Conservation (phyloP, 352 stramenopile species). For the Phytophthora vignae region DNA sequence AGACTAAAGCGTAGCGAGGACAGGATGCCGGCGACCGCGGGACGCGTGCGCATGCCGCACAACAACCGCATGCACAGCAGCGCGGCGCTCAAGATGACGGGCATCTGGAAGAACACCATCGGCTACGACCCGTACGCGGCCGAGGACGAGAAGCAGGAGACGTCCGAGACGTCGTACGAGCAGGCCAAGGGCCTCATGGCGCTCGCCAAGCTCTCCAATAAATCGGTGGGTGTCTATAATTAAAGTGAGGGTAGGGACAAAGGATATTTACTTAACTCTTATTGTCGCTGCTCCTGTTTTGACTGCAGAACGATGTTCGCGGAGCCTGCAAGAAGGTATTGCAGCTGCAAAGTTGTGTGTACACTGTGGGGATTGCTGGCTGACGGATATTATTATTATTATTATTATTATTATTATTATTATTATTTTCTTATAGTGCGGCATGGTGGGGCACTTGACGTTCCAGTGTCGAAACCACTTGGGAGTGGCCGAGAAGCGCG, state of each 20-base stretch:
- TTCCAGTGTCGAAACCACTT: slow-evolving; percentile 92
- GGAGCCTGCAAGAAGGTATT: slow-evolving; percentile 87
- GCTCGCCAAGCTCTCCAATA: slow-evolving; percentile 95
- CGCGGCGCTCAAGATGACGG: slow-evolving; percentile 94
- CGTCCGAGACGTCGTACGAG: slow-evolving; percentile 83
- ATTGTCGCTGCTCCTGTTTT: not conserved
- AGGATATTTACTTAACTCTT: slow-evolving; percentile 1
- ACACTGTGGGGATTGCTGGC: not conserved
- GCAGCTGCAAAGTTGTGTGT: not conserved
- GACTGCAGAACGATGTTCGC: slow-evolving; percentile 67
- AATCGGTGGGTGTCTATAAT: slow-evolving; percentile 63
- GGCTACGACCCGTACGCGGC: slow-evolving; percentile 95
- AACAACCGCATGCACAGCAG: slow-evolving; percentile 97
- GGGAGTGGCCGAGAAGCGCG: slow-evolving; percentile 49
- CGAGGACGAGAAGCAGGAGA: slow-evolving; percentile 60
- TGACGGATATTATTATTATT: slow-evolving; percentile 5
- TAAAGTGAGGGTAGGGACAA: slow-evolving; percentile 5
- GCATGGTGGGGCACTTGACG: slow-evolving; percentile 92
- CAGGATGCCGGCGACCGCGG: slow-evolving; percentile 88
- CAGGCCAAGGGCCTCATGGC: slow-evolving; percentile 94
- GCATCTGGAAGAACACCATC: slow-evolving; percentile 98
- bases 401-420: slow-evolving; percentile 8
- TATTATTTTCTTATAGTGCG: slow-evolving; percentile 57
- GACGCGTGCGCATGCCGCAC: slow-evolving; percentile 95
- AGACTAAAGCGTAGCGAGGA: not conserved